Percentiles rank a stretch among this genome's conserved stretches.
phyloP scores from a whole-genome alignment of 228 moss, liverwort and hornwort species.

The Sphagnum magellanicum region DNA sequence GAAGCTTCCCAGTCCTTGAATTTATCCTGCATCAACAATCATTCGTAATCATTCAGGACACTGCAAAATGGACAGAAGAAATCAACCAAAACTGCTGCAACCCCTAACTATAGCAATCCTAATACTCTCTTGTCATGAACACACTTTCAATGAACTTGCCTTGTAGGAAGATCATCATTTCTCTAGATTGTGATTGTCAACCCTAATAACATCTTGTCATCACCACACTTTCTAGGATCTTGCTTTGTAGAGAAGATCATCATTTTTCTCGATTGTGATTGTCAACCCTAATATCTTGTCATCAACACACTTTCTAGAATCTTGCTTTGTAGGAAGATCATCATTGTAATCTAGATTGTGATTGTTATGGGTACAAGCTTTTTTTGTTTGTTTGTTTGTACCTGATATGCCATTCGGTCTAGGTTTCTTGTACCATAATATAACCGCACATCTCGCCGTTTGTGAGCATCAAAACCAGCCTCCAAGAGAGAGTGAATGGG shows the following conservation, averaged over 20 bases:
- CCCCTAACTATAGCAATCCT: background rate
- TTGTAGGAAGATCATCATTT: background rate
- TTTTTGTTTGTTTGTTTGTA: slow-evolving; percentile 3
- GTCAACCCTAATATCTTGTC: background rate
- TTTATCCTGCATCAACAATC: slow-evolving; percentile 47
- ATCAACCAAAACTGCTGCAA: background rate
- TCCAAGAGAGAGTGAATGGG: slow-evolving; percentile 93
- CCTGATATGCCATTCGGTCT: slow-evolving; percentile 96
- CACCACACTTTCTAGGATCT: background rate
- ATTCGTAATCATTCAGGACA: background rate
- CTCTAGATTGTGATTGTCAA: background rate
- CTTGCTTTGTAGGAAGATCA: too few relatives aligned
- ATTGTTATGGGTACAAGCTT: too few relatives aligned
- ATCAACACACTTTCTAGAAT: background rate
- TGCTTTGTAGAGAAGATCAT: background rate
- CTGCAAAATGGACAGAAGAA: background rate
- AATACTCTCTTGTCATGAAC: too few relatives aligned
- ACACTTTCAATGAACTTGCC: background rate
- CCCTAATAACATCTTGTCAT: background rate
- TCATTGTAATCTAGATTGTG: too few relatives aligned
- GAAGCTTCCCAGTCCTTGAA: slow-evolving; percentile 87
- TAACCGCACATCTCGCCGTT: slow-evolving; percentile 76
- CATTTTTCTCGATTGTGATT: background rate
- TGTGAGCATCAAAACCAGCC: slow-evolving; percentile 67
- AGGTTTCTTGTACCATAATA: slow-evolving; percentile 91